Base-by-base conservation (phyloP, 2,329 filamentous ascomycete species). In the Reticulascus tulasneorum region DNA sequence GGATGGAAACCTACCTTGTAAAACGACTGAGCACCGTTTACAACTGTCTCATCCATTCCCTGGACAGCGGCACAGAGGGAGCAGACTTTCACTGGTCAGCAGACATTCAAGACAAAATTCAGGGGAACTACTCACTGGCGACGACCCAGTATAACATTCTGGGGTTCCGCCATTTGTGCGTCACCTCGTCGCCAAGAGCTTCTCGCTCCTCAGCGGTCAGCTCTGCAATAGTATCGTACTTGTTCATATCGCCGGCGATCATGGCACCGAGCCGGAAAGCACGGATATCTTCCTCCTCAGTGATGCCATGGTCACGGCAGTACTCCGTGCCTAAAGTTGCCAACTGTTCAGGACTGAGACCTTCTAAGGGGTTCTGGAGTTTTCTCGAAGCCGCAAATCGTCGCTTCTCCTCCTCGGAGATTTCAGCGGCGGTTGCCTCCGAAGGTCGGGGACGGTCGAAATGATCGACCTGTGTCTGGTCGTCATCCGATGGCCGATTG, bases 21-120 rank as follows among this genome's bases (percentile, higher is more conserved):
- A 33, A 39, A 39, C 2, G 33, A 36, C 51, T 86, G 82, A 4
- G 77, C 78, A 23, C 78, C 78, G 40, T 81, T 80, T 30, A 80
- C 76, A 4, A 79, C 78, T 0, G 77, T 79, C 52, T 82, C 75
- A 49, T 82, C 77, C 73, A 81, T 79, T 46, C 79, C 79, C 47
- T 82, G 79, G 1, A 86, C 82, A 17, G 80, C 79, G 12, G 82
- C 82, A 27, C 75, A 82, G 15, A 77, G 67, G n/a, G 78, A 83
- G 49, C 79, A 84, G 23, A 82, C 66, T 40, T 7, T 3, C 4
- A 5, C 5, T 19, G 29, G 22, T 40, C 13, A 26, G 21, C 10
- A 7, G 10, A 11, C 5, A 20, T 10, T 17, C 18, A 7, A 18
- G 13, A 18, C 3, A 4, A 1, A 9, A 25, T 12, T 12, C n/a